Evolutionary conservation across 768 basidiomycete genomes (phyloP).

Genomic region (Lactarius pseudohatsudake): DNA sequence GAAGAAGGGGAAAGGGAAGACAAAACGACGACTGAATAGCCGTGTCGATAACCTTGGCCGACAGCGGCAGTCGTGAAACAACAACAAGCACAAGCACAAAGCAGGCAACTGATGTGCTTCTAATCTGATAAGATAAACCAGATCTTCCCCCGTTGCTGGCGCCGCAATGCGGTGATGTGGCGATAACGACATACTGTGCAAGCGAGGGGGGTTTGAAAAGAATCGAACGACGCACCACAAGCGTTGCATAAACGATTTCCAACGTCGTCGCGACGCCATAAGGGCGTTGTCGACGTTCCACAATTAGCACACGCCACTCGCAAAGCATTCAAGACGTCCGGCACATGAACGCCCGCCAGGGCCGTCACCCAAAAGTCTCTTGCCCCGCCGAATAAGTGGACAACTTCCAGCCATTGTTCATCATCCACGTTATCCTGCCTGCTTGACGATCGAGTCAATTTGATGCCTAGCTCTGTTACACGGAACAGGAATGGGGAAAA

Average conservation of each 20-base stretch:
- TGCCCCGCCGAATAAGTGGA: not conserved
- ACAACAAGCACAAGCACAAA: not conserved
- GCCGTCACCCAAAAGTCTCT: no score
- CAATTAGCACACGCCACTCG: constrained; percentile 71
- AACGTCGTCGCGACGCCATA: constrained; percentile 87
- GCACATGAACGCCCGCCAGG: no score
- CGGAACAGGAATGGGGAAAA: not conserved
- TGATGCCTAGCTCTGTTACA: no score
- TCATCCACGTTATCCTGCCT: no score
- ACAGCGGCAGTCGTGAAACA: constrained; percentile 18
- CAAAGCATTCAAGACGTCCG: no score
- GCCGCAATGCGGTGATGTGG: constrained; percentile 8
- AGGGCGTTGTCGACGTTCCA: constrained; percentile 83
- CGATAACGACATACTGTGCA: constrained; percentile 23
- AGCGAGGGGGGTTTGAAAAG: constrained; percentile 29
- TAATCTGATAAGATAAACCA: constrained; percentile 32
- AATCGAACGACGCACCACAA: constrained; percentile 64
- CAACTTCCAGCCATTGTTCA: no score
- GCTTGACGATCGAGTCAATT: no score
- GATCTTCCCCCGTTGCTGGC: constrained; percentile 22
- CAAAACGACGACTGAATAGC: no score
- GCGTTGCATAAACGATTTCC: constrained; percentile 96
- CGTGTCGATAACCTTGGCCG: not conserved
- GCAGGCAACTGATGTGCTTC: no score
- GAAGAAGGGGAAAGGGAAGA: no score